Evolutionary conservation across 2,329 filamentous ascomycete species (phyloP), one percentile per base, ranked within the genome.

Genomic region (Neofusicoccum sp.): DNA sequence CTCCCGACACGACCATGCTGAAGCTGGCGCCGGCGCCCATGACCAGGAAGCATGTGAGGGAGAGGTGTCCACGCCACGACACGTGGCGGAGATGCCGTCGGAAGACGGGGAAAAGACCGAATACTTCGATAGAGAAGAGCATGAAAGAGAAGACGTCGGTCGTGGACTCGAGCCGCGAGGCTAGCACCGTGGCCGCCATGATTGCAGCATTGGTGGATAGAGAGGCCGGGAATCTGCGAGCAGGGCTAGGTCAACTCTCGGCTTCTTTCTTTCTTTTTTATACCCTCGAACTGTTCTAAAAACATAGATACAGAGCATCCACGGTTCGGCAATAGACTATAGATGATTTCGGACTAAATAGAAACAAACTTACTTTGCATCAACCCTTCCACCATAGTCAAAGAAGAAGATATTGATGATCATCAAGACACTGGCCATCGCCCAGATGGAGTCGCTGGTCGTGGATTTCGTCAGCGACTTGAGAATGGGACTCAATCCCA

Each of bases 391-490:
- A 9, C 92, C 91, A 76, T 99, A 99, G 81, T 99, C 95, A 73
- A 97, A 98, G 75, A 96, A 97, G 78, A 97, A 96, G 66, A 98
- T 92, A 76, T 99, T 99, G 78, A 97, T 94, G 71, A 91, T 86
- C 66, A 99, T 86, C 48, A 99, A 84, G 88, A 93, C 95, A 72
- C 92, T 93, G 56, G 92, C 95, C 81, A 99, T 90, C 64, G 95
- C 92, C 95, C 95, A 99, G 74, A 99, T 99, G 47, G 90, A 95
- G 82, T 99, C 95, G 62, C 87, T 90, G 6, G 92, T 94, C 4
- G 94, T 98, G 4, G 93, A 97, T 56, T 86, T 86, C 0, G 95
- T 99, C n/a, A 99, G 85, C 1, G 93, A 97, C 76, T 97, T 97
- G 66, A 99, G 87, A 67, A 99, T 98, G 0, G 95, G 95, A 45